A percentile compares a stretch with the other conserved stretches of the same genome.
Conservation (phyloP, 306 rosid species). For the Medicago lupulina region DNA sequence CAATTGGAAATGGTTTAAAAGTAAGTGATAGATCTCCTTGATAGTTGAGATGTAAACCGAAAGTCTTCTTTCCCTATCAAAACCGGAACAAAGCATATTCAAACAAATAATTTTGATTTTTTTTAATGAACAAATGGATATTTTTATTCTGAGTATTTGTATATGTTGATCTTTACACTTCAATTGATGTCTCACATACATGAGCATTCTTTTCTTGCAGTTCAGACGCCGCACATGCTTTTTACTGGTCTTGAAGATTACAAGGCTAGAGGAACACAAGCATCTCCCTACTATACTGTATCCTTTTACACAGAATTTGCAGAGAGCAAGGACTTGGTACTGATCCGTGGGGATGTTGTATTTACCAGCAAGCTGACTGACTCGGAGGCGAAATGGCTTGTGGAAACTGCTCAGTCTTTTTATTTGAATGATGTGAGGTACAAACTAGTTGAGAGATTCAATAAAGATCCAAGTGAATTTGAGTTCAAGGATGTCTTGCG, state of each 20-base stretch:
- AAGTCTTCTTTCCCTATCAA: not conserved
- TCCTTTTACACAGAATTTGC: slow-evolving; percentile 86
- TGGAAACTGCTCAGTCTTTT: slow-evolving; percentile 83
- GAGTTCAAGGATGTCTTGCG: slow-evolving; percentile 92
- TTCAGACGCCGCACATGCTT: slow-evolving; percentile 78
- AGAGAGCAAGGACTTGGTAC: slow-evolving; percentile 83
- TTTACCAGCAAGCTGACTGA: slow-evolving; percentile 84
- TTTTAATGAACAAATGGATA: not conserved
- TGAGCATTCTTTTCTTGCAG: slow-evolving; percentile 57
- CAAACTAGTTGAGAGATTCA: slow-evolving; percentile 86
- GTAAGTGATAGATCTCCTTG: not conserved
- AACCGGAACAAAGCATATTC: not conserved
- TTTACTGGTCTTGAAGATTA: slow-evolving; percentile 95
- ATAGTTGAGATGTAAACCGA: not conserved
- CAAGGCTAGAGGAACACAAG: slow-evolving; percentile 94
- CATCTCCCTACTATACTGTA: slow-evolving; percentile 78
- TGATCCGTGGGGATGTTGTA: slow-evolving; percentile 84
- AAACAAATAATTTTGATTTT: not conserved
- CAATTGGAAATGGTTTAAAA: not conserved
- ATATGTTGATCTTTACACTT: not conserved
- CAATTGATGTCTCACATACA: not conserved
- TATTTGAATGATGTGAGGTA: slow-evolving; percentile 76
- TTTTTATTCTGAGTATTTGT: not conserved
- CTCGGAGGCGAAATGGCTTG: slow-evolving; percentile 79
- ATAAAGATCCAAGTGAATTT: slow-evolving; percentile 81